Evolutionary conservation across 305 asterid species (phyloP), one percentile per base, ranked within the genome.

Genomic region (Withania somnifera): DNA sequence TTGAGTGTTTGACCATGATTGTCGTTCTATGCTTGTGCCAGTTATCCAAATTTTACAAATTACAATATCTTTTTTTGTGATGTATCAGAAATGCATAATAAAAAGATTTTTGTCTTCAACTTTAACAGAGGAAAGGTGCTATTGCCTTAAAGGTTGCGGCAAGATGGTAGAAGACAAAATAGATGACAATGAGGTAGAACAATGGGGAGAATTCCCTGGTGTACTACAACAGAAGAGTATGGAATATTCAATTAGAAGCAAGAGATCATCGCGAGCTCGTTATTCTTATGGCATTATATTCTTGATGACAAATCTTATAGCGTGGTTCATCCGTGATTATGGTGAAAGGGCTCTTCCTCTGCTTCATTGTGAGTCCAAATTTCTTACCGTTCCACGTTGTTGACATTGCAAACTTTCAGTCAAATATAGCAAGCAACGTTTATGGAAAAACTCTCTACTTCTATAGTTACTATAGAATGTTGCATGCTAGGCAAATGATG

Each of bases 301-400:
- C 84, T 78, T 92, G 82, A 79, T 92, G 9, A 92, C 92, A 45
- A 95, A 92, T 80, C 85, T 95, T 42, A 84, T 94, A 71, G 99
- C 97, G 40, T 95, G 99, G 97, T 91, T 94, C 36, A 84, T 94
- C 30, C 91, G 97, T 7, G 99, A 95, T 84, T 95, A 95, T 82
- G 97, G 98, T 9, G 90, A 91, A 71, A 90, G 71, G 86, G 84
- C 88, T 82, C 84, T 91, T 26, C 92, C 93, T 10, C 40, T 91
- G 86, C 87, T 95, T 42, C 93, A 88, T 47, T 92, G 98, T 95
- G 87, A 93, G 97, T 88, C 75, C 79, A 17, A 71, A 45, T 34
- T 19, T 82, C 71, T 42, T 64, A 69, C 3, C 38, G 14, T 47
- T 40, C 84, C 20, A 15, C 60, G 0, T 20, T 19, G 28, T 50